Base-by-base conservation (phyloP, 495 filamentous ascomycete genomes). In the Lepraria neglecta region DNA sequence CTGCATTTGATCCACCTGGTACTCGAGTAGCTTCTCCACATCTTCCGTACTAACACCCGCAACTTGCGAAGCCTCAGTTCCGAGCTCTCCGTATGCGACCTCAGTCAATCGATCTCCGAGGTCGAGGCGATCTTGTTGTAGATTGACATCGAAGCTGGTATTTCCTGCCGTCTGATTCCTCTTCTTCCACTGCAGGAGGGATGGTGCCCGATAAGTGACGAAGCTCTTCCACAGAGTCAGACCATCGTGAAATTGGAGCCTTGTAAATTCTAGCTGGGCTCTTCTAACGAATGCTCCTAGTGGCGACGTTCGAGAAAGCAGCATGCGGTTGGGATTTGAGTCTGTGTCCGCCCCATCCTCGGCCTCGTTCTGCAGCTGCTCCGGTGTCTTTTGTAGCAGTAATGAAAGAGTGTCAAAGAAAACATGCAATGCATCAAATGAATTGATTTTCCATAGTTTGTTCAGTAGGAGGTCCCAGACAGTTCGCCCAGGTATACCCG, bases 391-490 rank as follows among this genome's bases (percentile, higher is more conserved):
- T 58, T 76, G 80, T 27, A 91, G 71, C 14, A 88, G 71, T 60
- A 68, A 71, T 3, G 79, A 76, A 47, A 84, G 76, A 15, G 77
- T 71, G 40, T 79, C 77, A 68, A 92, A 88, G 72, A 81, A 90
- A 10, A 77, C 75, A 70, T 88, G 85, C 17, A 96, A 73, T 0
- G 84, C 84, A 75, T 95, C 83, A 17, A 92, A 78, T 45, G 84
- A 91, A 69, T 94, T 83, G 45, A 97, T 82, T 1, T 79, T 78
- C 92, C 94, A 98, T 40, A 97, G 72, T 65, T 87, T 90, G 58
- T 85, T 82, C 7, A 96, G 76, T 56, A 96, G 87, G 19, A 88
- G 70, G 72, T 97, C 92, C 87, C 91, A 94, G 14, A 96, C 71
- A 21, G 81, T 85, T 35, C 88, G 84, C 14, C 92, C 92, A 4